Evolutionary conservation across 2,329 filamentous ascomycete species (phyloP).

Genomic region (Phialophora verrucosa): DNA sequence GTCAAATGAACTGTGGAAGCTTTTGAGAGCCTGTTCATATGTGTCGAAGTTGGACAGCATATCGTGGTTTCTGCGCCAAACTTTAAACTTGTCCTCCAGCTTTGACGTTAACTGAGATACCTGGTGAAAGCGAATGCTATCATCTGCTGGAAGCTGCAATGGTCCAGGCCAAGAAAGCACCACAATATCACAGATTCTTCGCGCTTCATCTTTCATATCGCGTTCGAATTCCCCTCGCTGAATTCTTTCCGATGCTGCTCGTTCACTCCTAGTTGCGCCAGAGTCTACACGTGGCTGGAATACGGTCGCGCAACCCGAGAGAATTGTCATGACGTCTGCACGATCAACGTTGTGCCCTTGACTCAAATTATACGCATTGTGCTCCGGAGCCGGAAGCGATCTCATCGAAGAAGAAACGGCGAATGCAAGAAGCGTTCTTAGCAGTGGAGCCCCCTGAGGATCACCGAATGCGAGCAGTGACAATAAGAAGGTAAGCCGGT

Average conservation of each 20-base stretch:
- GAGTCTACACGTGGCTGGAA: slow-evolving; percentile 3
- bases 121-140: too few species aligned
- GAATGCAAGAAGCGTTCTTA: slow-evolving; percentile 23
- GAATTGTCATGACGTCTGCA: slow-evolving; percentile 4
- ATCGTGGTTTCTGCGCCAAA: slow-evolving; percentile 22
- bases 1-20: neutral
- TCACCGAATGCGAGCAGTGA: slow-evolving; percentile 26
- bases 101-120: too few species aligned
- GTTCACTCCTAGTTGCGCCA: neutral
- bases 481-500: slow-evolving; percentile 21
- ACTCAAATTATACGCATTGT: slow-evolving; percentile 25
- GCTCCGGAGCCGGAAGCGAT: slow-evolving; percentile 4
- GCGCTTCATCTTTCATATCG: neutral
- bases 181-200: too few species aligned
- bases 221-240: slow-evolving; percentile 1
- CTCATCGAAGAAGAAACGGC: slow-evolving; percentile 18
- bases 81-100: slow-evolving; percentile 13
- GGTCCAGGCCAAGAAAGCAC: too few species aligned
- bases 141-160: too few species aligned
- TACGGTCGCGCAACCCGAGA: slow-evolving; percentile 13
- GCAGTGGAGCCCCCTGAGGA: neutral
- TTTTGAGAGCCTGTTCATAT: slow-evolving; percentile 13
- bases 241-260: neutral
- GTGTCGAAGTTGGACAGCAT: slow-evolving; percentile 19
- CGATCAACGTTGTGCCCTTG: slow-evolving; percentile 9